Evolutionary conservation across 1,139 yeast species (phyloP), one percentile per base, ranked within the genome.

Genomic region (Pichia sp.): DNA sequence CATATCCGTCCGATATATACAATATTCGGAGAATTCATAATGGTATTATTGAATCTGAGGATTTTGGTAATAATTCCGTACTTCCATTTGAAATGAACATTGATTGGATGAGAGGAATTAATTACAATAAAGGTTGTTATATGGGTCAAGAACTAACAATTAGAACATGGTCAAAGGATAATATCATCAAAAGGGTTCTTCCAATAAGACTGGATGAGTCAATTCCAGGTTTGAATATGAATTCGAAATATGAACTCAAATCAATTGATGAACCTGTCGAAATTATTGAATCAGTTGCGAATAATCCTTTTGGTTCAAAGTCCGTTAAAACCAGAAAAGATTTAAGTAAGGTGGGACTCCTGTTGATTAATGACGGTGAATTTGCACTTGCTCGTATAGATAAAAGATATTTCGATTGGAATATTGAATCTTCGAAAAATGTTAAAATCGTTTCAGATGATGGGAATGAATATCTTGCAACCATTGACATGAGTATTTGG

Each of bases 81-180:
- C 65, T 92, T 9, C 97, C 99, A 0, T 75, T 92, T 54, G 98
- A 94, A 56, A 72, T 79, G 49, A 86, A 87, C 60, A 67, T 90
- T 52, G 98, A 94, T 63, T 79, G 75, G 56, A 77, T 78, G 66
- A 83, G 85, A 54, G 95, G 96, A 1, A 74, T 90, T 23, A 86
- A 92, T 45, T 75, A 83, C 44, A 79, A 88, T 54, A 92, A 92
- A 61, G 99, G 99, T 3, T 92, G 99, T 61, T 92, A 92, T 56
- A 82, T 87, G 27, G 99, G 99, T 0, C 98, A 92, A 62, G 99
- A 92, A 60, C 69, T 92, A 45, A 90, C 97, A 0, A 87, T 90
- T 27, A 73, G 98, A 55, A 85, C 97, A 0, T 81, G 73, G 59
- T 87, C 86, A 49, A 81, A 84, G 39, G 96, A 97, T 2, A 77